Conservation (phyloP, 371 early-diverging fungal species). For the Mortierella sp. region DNA sequence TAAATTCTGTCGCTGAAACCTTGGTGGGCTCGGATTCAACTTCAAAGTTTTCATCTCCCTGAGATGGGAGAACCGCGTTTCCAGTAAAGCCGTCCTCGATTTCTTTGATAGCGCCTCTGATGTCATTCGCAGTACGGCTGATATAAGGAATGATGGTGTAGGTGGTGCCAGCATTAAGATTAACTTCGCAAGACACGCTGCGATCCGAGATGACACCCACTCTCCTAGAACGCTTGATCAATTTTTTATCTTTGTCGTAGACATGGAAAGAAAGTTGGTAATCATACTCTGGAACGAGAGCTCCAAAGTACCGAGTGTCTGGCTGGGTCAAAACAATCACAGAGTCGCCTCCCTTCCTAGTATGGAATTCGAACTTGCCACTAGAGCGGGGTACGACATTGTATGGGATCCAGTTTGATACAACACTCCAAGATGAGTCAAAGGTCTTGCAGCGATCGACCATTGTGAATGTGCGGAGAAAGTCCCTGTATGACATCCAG, state of each 20-base stretch:
- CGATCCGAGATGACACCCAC: slow-evolving; percentile 23
- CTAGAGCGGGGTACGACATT: slow-evolving; percentile 45
- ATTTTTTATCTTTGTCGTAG: slow-evolving; percentile 22
- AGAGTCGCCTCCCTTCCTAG: slow-evolving; percentile 19
- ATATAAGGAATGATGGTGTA: slow-evolving; percentile 47
- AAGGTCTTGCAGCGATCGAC: slow-evolving; percentile 56
- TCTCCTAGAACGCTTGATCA: slow-evolving; percentile 35
- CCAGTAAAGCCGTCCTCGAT: slow-evolving; percentile 4
- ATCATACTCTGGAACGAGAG: slow-evolving; percentile 23
- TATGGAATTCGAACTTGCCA: slow-evolving; percentile 31
- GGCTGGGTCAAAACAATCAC: slow-evolving; percentile 48
- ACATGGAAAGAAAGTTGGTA: slow-evolving; percentile 41
- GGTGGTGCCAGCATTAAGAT: slow-evolving; percentile 25
- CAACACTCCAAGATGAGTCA: slow-evolving; percentile 44
- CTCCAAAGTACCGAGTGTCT: slow-evolving; percentile 45
- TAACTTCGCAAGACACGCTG: slow-evolving; percentile 44
- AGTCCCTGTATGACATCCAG: slow-evolving; percentile 63
- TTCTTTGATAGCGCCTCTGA: background rate
- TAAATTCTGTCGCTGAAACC: slow-evolving; percentile 26
- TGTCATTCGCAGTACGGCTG: slow-evolving; percentile 13
- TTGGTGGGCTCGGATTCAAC: slow-evolving; percentile 24
- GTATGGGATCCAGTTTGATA: slow-evolving; percentile 52
- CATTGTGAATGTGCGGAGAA: slow-evolving; percentile 45
- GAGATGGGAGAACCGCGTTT: slow-evolving; percentile 22
- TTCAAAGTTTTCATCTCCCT: slow-evolving; percentile 1